phyloP scores from a whole-genome alignment of 2,329 filamentous ascomycete genomes.

The Fusarium compactum region DNA sequence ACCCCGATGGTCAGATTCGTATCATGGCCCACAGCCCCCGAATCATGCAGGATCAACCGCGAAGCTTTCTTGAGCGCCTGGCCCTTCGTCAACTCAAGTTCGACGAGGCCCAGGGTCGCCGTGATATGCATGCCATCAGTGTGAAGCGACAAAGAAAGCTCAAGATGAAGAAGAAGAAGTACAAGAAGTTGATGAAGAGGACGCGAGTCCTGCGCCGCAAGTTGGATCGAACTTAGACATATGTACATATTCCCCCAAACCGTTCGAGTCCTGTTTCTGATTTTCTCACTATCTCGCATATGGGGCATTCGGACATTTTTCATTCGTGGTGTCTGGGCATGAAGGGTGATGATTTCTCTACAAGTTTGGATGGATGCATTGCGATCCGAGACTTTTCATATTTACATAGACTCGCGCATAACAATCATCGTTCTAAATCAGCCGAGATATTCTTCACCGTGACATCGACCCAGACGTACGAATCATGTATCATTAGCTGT shows the following conservation, averaged over 20 bases:
- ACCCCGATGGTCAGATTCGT: conserved; percentile 69
- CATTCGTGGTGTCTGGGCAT: conserved; percentile 50
- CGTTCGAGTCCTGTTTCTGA: conserved; percentile 40
- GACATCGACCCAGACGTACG: conserved; percentile 28
- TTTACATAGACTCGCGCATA: conserved; percentile 53
- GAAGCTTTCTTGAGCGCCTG: conserved; percentile 78
- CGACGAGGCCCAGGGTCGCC: conserved; percentile 64
- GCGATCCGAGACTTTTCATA: conserved; percentile 47
- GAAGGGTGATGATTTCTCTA: conserved; percentile 45
- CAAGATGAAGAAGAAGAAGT: conserved; percentile 99
- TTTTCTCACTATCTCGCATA: conserved; percentile 26
- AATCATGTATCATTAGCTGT: conserved; percentile 47
- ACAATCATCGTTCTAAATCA: conserved; percentile 49
- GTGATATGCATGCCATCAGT: conserved; percentile 83
- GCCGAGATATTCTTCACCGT: conserved; percentile 35
- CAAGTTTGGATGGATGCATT: conserved; percentile 43
- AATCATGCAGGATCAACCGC: conserved; percentile 64
- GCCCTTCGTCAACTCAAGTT: conserved; percentile 72
- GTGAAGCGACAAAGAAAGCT: conserved; percentile 92
- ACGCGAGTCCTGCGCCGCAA: conserved; percentile 90
- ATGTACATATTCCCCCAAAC: conserved; percentile 45
- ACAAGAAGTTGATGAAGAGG: conserved; percentile 97
- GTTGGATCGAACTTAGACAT: conserved; percentile 72
- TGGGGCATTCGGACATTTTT: conserved; percentile 44
- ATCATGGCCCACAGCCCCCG: conserved; percentile 71